These are phyloP conservation scores for Calycina herbarum DNA, from an alignment of 2,329 filamentous ascomycete species.

Conservation along the genomic window DNA sequence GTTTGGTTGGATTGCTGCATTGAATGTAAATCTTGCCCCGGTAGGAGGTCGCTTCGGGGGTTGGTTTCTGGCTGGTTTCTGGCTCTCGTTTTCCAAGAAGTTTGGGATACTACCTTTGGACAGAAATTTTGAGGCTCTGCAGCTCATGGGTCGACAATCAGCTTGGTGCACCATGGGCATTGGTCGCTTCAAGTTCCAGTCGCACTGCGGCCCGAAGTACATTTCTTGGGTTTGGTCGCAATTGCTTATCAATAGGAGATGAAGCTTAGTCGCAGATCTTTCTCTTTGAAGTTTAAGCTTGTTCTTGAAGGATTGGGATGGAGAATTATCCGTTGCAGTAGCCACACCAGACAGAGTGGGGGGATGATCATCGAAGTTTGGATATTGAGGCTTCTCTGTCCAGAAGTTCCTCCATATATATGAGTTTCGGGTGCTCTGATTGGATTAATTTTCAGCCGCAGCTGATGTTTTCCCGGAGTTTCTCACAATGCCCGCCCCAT, in stretches of 20 bases:
- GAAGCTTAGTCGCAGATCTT: not conserved
- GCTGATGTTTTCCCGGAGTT: conserved; percentile 8
- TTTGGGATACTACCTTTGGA: too few relatives aligned
- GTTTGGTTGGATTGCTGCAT: not conserved
- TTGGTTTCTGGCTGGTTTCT: not conserved
- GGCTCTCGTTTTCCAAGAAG: too few relatives aligned
- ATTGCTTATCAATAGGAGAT: not conserved
- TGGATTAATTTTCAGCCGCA: conserved; percentile 14
- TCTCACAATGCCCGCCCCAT: not conserved
- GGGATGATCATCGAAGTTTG: not conserved
- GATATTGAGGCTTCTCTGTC: not conserved
- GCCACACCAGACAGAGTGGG: not conserved
- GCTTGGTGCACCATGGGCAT: too few relatives aligned
- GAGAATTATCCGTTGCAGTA: not conserved
- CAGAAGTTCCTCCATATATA: too few relatives aligned
- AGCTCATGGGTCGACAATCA: too few relatives aligned
- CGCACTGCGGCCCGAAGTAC: not conserved
- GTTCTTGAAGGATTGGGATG: not conserved
- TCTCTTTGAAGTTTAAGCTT: not conserved
- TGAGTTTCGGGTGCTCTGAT: not conserved
- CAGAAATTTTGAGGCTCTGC: too few relatives aligned
- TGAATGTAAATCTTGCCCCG: not conserved
- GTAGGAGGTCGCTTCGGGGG: not conserved
- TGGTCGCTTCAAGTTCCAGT: too few relatives aligned
- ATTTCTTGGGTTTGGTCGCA: not conserved